Evolutionary conservation across 2,329 filamentous ascomycete genomes (phyloP), one percentile per base, ranked within the genome.

Genomic region (Alternaria sp.): DNA sequence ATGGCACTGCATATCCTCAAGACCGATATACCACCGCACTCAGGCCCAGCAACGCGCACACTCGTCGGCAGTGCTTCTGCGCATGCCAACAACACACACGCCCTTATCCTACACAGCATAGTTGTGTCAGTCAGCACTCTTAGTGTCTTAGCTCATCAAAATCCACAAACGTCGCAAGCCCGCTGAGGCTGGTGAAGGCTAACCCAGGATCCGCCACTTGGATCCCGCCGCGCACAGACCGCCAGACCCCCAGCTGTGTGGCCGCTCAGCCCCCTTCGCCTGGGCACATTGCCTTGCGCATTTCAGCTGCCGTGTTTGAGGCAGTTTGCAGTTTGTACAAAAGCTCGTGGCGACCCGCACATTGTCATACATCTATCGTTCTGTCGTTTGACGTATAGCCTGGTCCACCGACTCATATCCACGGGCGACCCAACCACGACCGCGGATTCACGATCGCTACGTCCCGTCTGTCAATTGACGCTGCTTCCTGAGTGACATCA

Each of bases 111-210:
- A 63, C 52, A 52, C 48, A 62, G 66, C 46, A 57, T 48, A 63
- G 62, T 25, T 40, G 60, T 60, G 65, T 66, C 63, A 67, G 65
- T 66, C 63, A 67, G 66, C 65, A 58, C 32, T 54, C 25, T 28
- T 20, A 18, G 40, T 30, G 28, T 30, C 28, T 16, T 36, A 36
- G 12, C 25, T 52, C 38, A 40, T n/a, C 53, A 46, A 18, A 48
- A 27, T 9, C 46, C 58, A 52, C 20, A 34, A n/a, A 22, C 18
- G 54, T 65, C 62, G 62, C 64, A 68, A 68, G 64, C 66, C 60
- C 59, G 59, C 52, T 69, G 66, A 70, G 67, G 67, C 67, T 69
- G 61, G 62, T 70, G 62, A 64, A 53, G 45, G 45, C 59, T 60
- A 63, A 51, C 38, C 52, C 51, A 49, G 46, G 50, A 49, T 59